Evolutionary conservation across 176 grass and related monocot genomes (phyloP), one percentile per base, ranked within the genome.

Genomic region (Zizania latifolia): DNA sequence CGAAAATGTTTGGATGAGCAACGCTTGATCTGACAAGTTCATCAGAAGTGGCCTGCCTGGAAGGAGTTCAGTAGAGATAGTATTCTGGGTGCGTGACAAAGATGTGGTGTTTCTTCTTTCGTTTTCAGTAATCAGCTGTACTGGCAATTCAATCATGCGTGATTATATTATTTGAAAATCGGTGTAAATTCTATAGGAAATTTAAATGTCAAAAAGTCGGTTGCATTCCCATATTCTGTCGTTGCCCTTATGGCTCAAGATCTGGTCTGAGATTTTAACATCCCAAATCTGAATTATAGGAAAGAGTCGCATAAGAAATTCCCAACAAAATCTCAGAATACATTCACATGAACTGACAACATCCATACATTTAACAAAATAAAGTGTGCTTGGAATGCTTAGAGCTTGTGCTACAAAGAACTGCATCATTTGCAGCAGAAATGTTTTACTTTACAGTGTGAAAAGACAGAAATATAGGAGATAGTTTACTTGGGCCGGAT

Each of bases 51-150:
- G 8, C 19, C 8, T 28, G 65, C 22, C 65, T 58, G 78, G 58
- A 44, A 65, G 21, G 75, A 65, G 39, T 46, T 6, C 36, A 57
- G 7, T 46, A 77, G 65, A 65, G 65, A 82, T 71, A 86, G 48
- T 64, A 69, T 75, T 62, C 43, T 7, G 36, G 46, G 12, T 71
- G 12, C 32, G 61, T 80, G 38, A 14, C n/a, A 60, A 56, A 67
- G 19, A 46, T 48, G 64, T 19, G 19, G 16, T 48, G 29, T 45
- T 86, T 77, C 22, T 36, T 46, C 15, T 44, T 59, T 50, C 1
- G 48, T 60, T 55, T 57, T 60, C 32, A 31, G 35, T 68, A 44
- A 79, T 57, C 43, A 35, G 51, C 15, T 78, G 46, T 15, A 10
- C 34, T 56, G 62, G 45, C 39, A 19, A 78, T 66, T 22, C 10